A percentile compares a stretch with the other conserved stretches of the same genome.
Conservation (phyloP, 1,284 basidiomycete species). For the Sporisorium reilianum region DNA sequence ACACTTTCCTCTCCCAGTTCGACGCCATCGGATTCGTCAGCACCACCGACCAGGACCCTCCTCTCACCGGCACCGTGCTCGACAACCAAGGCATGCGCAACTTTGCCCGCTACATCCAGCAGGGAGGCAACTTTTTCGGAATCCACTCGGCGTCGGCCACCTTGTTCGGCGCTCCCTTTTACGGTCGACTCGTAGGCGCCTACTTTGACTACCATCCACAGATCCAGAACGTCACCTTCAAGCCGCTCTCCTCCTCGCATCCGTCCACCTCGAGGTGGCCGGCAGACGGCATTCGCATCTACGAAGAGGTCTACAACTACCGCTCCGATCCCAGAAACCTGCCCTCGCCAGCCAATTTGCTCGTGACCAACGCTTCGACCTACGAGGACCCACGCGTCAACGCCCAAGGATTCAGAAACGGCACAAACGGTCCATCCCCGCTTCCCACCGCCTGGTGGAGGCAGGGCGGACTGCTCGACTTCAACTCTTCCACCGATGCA, state of each 20-base stretch:
- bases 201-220: slow-evolving; percentile 82
- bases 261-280: slow-evolving; percentile 50
- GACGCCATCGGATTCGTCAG: slow-evolving; percentile 76
- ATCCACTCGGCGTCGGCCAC: slow-evolving; percentile 80
- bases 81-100: slow-evolving; percentile 75
- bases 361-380: slow-evolving; percentile 51
- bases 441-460: slow-evolving; percentile 80
- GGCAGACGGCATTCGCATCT: slow-evolving; percentile 27
- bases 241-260: slow-evolving; percentile 25
- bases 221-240: slow-evolving; percentile 73
- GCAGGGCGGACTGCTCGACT: slow-evolving; percentile 72
- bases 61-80: slow-evolving; percentile 73
- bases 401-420: slow-evolving; percentile 73
- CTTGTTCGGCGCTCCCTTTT: slow-evolving; percentile 78
- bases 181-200: slow-evolving; percentile 73
- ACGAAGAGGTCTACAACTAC: slow-evolving; percentile 77
- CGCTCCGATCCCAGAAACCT: slow-evolving; percentile 78
- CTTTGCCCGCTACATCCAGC: slow-evolving; percentile 77
- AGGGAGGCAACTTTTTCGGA: slow-evolving; percentile 79
- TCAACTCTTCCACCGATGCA: slow-evolving; percentile 24
- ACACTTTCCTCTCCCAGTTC: slow-evolving; percentile 41
- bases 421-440: slow-evolving; percentile 75
- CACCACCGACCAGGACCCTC: slow-evolving; percentile 75
- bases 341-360: slow-evolving; percentile 43
- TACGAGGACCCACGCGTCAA: slow-evolving; percentile 50